Conservation (phyloP, 805 yeast genomes). For the Candida arabinofermentans region DNA sequence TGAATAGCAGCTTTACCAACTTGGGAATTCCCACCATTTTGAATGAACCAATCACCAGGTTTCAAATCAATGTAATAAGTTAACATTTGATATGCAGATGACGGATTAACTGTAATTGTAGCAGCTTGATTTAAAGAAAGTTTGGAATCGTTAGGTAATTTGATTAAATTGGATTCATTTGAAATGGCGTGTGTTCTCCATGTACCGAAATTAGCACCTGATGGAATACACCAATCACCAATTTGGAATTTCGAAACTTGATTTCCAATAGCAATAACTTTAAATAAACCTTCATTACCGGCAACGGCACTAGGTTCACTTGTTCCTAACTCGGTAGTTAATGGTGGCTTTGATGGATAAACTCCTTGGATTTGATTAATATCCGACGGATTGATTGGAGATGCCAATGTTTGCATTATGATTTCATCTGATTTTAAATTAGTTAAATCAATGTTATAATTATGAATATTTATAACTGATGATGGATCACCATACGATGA, state of each 20-base stretch:
- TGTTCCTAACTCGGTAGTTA: constrained; percentile 51
- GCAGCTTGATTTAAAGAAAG: constrained; percentile 66
- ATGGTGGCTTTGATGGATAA: constrained; percentile 73
- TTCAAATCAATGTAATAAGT: constrained; percentile 58
- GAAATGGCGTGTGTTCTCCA: constrained; percentile 83
- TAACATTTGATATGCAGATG: constrained; percentile 87
- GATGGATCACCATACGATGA: constrained; percentile 64
- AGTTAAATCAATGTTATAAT: constrained; percentile 43
- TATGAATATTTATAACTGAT: constrained; percentile 50
- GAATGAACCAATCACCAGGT: constrained; percentile 87
- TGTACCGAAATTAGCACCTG: constrained; percentile 78
- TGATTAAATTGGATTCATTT: constrained; percentile 47
- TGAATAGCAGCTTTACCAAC: constrained; percentile 93
- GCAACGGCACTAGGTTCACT: constrained; percentile 70
- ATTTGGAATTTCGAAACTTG: constrained; percentile 41
- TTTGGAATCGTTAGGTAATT: constrained; percentile 45
- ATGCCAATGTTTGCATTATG: constrained; percentile 66
- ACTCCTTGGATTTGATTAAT: constrained; percentile 82
- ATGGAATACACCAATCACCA: constrained; percentile 91
- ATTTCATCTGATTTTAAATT: constrained; percentile 41
- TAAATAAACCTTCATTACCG: constrained; percentile 92
- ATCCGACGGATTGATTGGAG: constrained; percentile 90
- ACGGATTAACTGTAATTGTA: constrained; percentile 87
- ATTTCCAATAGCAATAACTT: constrained; percentile 70
- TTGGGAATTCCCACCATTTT: constrained; percentile 94